phyloP scores from a whole-genome alignment of 2,329 filamentous ascomycete genomes.

The Ophiostoma himal-ulmi region DNA sequence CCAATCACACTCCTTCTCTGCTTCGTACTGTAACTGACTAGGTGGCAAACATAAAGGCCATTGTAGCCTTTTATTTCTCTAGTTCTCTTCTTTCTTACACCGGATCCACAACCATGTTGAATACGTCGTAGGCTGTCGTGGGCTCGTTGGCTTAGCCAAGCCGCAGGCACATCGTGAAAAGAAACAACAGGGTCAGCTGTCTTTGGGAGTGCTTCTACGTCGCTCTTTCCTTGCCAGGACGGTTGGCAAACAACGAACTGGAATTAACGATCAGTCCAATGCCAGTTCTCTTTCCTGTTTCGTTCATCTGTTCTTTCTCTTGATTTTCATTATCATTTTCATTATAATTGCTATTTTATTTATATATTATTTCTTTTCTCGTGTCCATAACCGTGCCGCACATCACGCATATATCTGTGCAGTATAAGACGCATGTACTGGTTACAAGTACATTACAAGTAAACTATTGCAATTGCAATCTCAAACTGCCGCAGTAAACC shows the following conservation, averaged over 20 bases:
- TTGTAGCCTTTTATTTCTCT: slow-evolving; percentile 15
- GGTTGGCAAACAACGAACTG: neutral
- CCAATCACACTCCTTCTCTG: slow-evolving; percentile 18
- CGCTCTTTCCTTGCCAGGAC: slow-evolving; percentile 1
- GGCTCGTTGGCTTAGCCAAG: neutral
- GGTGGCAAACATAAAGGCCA: slow-evolving; percentile 17
- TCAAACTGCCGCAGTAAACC: neutral
- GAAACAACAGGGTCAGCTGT: neutral
- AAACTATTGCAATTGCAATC: neutral
- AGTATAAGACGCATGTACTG: neutral
- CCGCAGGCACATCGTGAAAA: neutral
- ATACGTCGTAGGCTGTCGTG: slow-evolving; percentile 8
- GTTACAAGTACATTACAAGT: neutral
- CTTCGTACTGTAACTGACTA: slow-evolving; percentile 22
- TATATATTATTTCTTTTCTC: neutral
- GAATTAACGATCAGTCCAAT: neutral
- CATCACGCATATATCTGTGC: neutral
- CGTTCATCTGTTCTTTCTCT: neutral
- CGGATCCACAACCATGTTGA: slow-evolving; percentile 12
- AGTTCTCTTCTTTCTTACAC: slow-evolving; percentile 18
- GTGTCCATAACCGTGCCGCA: slow-evolving; percentile 2
- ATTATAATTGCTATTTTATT: neutral
- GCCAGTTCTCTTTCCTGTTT: neutral
- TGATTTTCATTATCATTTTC: neutral
- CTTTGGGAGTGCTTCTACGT: neutral